A percentile compares a stretch with the other conserved stretches of the same genome.
Conservation (phyloP, 2,329 filamentous ascomycete genomes). For the Ophiostoma sp. region DNA sequence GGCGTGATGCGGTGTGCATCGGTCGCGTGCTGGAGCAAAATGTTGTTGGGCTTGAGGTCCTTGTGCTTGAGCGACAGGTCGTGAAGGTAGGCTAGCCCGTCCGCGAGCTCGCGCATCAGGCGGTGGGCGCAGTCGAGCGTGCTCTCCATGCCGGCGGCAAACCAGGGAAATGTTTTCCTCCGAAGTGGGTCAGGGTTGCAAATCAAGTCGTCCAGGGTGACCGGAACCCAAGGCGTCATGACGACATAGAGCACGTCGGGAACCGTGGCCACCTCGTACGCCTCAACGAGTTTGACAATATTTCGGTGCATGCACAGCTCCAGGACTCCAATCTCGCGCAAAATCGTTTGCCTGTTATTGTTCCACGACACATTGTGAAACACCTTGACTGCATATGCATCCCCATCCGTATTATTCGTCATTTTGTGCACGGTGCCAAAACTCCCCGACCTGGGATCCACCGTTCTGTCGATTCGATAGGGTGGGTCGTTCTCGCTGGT, state of each 20-base stretch:
- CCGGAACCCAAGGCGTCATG: not conserved
- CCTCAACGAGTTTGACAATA: not conserved
- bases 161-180: not conserved
- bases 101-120: not conserved
- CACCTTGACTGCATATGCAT: not conserved
- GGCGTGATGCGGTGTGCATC: not conserved
- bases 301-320: not conserved
- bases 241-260: not conserved
- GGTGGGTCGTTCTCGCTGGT: not conserved
- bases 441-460: not conserved
- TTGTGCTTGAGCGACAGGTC: not conserved
- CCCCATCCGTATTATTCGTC: not conserved
- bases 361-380: not conserved
- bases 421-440: not conserved
- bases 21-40: not conserved
- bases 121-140: not conserved
- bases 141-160: not conserved
- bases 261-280: not conserved
- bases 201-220: not conserved
- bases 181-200: not conserved
- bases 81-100: not conserved
- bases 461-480: not conserved
- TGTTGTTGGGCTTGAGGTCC: not conserved
- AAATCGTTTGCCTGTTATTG: not conserved
- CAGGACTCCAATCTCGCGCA: not conserved